These are phyloP conservation scores for Nemania serpens DNA, from an alignment of 2,329 filamentous ascomycete species.

Conservation along the genomic window DNA sequence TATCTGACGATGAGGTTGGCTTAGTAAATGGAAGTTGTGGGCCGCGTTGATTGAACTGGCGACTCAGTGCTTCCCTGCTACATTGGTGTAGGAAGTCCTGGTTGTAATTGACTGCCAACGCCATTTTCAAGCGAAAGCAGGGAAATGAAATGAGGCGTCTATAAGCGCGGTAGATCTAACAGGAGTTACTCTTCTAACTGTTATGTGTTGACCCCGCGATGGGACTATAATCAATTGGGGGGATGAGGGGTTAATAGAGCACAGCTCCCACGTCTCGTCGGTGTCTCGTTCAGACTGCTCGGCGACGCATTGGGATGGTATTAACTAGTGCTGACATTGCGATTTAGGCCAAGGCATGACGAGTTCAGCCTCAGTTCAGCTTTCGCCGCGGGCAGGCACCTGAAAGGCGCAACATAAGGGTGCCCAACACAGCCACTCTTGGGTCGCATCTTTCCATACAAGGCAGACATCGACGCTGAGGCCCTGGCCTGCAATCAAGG, in stretches of 20 bases:
- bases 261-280: neutral
- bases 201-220: neutral
- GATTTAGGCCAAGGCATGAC: neutral
- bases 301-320: neutral
- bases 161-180: neutral
- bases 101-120: neutral
- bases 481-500: too few species aligned
- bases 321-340: neutral
- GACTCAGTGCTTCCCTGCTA: constrained; percentile 1
- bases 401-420: neutral
- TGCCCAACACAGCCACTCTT: constrained; percentile 8
- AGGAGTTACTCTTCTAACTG: neutral
- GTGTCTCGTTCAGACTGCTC: neutral
- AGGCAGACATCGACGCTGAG: neutral
- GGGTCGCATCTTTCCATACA: neutral
- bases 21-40: neutral
- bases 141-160: neutral
- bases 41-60: neutral
- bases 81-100: constrained; percentile 4
- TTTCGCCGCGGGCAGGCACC: neutral
- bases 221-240: neutral
- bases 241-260: too few species aligned
- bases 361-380: constrained; percentile 4
- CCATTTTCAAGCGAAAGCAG: neutral
- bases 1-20: neutral